Percentiles rank a stretch among this genome's conserved stretches.
These are phyloP conservation scores for Torulaspora pretoriensis DNA, from an alignment of 1,139 yeast species.

Conservation along the genomic window DNA sequence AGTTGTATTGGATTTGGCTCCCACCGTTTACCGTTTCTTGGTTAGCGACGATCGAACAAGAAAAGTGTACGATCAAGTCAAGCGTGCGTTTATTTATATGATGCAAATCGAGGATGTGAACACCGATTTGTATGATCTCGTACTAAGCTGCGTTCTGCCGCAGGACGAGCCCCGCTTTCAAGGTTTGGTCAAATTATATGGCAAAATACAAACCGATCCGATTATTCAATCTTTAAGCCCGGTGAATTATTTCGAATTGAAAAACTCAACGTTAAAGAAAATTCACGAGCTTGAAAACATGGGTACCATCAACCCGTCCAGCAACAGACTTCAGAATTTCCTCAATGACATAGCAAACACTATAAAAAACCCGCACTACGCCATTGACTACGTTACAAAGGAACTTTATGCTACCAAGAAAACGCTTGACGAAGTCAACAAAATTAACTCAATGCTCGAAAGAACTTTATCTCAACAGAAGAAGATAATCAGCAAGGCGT, in stretches of 20 bases:
- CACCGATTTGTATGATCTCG: slow-evolving; percentile 63
- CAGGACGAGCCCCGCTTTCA: slow-evolving; percentile 62
- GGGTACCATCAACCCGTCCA: slow-evolving; percentile 61
- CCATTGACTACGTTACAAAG: slow-evolving; percentile 55
- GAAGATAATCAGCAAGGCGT: slow-evolving; percentile 18
- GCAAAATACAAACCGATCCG: slow-evolving; percentile 27
- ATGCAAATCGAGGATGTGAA: slow-evolving; percentile 70
- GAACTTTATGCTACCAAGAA: slow-evolving; percentile 60
- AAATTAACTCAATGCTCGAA: slow-evolving; percentile 18
- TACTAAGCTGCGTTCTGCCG: slow-evolving; percentile 66
- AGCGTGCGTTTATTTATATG: slow-evolving; percentile 73
- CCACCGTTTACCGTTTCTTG: slow-evolving; percentile 43
- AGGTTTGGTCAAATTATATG: slow-evolving; percentile 42
- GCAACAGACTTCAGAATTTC: slow-evolving; percentile 67
- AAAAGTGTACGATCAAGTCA: slow-evolving; percentile 69
- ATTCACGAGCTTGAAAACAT: slow-evolving; percentile 69
- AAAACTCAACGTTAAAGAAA: slow-evolving; percentile 69
- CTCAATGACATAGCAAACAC: slow-evolving; percentile 82
- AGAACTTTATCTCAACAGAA: slow-evolving; percentile 13
- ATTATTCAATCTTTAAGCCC: slow-evolving; percentile 51
- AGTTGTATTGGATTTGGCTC: slow-evolving; percentile 43
- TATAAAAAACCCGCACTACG: slow-evolving; percentile 71
- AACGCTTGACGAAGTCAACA: slow-evolving; percentile 43
- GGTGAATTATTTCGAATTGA: slow-evolving; percentile 68
- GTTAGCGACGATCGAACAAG: slow-evolving; percentile 43